These are phyloP conservation scores for Neoboletus subvelutipes DNA, from an alignment of 768 basidiomycete genomes.

Conservation along the genomic window DNA sequence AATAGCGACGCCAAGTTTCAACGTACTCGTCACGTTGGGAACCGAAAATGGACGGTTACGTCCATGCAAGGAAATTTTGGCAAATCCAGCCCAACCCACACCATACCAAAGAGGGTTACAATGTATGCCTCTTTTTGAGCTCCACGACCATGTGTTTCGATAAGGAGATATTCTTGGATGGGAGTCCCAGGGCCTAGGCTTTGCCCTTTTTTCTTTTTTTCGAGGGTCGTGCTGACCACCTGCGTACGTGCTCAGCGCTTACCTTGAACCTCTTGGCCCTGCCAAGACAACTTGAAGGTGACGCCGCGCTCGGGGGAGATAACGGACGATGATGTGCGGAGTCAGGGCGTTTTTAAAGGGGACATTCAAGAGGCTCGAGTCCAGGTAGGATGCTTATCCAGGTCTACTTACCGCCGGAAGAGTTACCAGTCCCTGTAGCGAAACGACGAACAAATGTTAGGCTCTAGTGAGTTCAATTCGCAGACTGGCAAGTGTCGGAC, in stretches of 20 bases:
- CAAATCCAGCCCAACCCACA: constrained; percentile 4
- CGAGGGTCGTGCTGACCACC: constrained; percentile 5
- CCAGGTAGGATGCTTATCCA: not conserved
- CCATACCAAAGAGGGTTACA: constrained; percentile 19
- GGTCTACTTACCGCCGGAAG: not conserved
- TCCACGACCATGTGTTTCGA: constrained; percentile 13
- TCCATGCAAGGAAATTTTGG: constrained; percentile 16
- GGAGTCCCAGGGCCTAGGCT: not conserved
- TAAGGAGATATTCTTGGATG: constrained; percentile 25
- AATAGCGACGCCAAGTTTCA: not conserved
- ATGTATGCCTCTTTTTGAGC: constrained; percentile 1
- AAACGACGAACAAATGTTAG: not conserved
- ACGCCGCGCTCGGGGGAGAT: not conserved
- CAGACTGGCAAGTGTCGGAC: no score
- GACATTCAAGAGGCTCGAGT: not conserved
- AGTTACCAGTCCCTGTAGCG: not conserved
- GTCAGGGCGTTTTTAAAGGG: not conserved
- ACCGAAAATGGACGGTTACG: not conserved
- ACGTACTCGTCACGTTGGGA: not conserved
- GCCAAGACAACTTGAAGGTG: not conserved
- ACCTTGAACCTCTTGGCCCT: not conserved
- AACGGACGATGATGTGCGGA: not conserved
- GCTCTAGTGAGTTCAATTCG: no score
- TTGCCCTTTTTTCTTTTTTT: not conserved
- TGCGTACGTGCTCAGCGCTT: not conserved